These are phyloP conservation scores for Draba incana DNA, from an alignment of 345 rosid species.

Conservation along the genomic window DNA sequence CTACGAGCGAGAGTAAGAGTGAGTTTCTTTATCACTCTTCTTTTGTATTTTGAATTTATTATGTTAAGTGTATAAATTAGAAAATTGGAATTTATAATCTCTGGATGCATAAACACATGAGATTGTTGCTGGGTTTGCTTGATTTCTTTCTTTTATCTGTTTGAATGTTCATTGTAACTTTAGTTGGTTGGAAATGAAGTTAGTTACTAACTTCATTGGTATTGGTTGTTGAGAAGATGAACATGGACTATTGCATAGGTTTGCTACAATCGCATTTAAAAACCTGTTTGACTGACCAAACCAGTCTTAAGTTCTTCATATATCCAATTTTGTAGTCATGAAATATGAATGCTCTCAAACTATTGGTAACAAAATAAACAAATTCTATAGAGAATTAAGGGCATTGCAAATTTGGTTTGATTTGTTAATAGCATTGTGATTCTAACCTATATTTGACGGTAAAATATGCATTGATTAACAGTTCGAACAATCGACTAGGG, in stretches of 20 bases:
- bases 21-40: slow-evolving; percentile 33
- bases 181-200: slow-evolving; percentile 20
- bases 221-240: slow-evolving; percentile 33
- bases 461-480: background rate
- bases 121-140: slow-evolving; percentile 20
- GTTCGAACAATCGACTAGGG: background rate
- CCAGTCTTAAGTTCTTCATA: background rate
- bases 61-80: slow-evolving; percentile 39
- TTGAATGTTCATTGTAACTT: slow-evolving; percentile 11
- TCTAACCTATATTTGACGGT: background rate
- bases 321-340: slow-evolving; percentile 8
- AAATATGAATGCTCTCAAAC: slow-evolving; percentile 6
- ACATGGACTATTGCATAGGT: slow-evolving; percentile 18
- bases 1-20: slow-evolving; percentile 27
- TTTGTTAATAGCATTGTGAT: slow-evolving; percentile 1
- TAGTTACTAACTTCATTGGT: slow-evolving; percentile 14
- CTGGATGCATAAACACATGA: slow-evolving; percentile 3
- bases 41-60: slow-evolving; percentile 30
- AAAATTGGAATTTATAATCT: slow-evolving; percentile 11
- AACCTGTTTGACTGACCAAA: slow-evolving; percentile 4
- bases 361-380: background rate
- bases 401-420: background rate
- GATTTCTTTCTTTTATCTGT: background rate
- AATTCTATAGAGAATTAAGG: no score
- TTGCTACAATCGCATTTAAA: slow-evolving; percentile 14